Percentiles rank a stretch among this genome's conserved stretches.
Evolutionary conservation across 2,329 filamentous ascomycete species (phyloP).

Genomic region (Parastagonospora avenae): DNA sequence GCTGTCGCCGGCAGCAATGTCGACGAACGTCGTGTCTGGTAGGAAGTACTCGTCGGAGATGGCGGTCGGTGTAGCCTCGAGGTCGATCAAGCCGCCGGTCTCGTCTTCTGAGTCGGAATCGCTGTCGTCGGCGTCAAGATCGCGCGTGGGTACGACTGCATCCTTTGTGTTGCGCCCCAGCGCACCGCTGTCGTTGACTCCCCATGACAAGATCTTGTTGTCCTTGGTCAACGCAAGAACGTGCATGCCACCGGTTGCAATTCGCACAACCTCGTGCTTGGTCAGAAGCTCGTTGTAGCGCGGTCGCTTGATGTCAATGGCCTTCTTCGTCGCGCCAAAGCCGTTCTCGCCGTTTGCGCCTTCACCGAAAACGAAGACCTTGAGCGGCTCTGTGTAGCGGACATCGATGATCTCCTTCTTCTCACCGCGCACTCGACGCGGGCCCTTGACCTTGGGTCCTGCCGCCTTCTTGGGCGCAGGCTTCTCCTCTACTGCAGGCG

Average conservation of each 20-base stretch:
- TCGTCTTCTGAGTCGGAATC: constrained; percentile 55
- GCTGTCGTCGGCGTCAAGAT: constrained; percentile 57
- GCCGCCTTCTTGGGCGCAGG: constrained; percentile 7
- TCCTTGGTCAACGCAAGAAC: constrained; percentile 75
- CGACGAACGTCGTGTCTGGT: constrained; percentile 66
- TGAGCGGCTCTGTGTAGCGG: constrained; percentile 65
- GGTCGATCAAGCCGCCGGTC: constrained; percentile 72
- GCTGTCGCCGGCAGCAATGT: constrained; percentile 75
- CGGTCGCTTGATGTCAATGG: constrained; percentile 75
- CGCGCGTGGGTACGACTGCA: constrained; percentile 63
- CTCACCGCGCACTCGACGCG: constrained; percentile 35
- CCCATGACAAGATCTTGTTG: constrained; percentile 84
- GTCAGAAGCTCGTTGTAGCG: constrained; percentile 68
- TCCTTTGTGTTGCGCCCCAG: constrained; percentile 75
- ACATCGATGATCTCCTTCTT: constrained; percentile 64
- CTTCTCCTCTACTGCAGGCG: constrained; percentile 19
- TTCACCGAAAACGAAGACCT: constrained; percentile 82
- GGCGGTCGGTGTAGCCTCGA: constrained; percentile 69
- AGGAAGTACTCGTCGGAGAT: constrained; percentile 63
- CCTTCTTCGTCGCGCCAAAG: constrained; percentile 69
- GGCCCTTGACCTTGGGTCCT: constrained; percentile 28
- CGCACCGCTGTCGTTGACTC: constrained; percentile 83
- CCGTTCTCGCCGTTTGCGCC: constrained; percentile 82
- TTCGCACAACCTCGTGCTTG: constrained; percentile 70
- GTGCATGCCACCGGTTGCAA: constrained; percentile 85